These are phyloP conservation scores for Mycena chlorophos DNA, from an alignment of 768 basidiomycete species.

Conservation along the genomic window DNA sequence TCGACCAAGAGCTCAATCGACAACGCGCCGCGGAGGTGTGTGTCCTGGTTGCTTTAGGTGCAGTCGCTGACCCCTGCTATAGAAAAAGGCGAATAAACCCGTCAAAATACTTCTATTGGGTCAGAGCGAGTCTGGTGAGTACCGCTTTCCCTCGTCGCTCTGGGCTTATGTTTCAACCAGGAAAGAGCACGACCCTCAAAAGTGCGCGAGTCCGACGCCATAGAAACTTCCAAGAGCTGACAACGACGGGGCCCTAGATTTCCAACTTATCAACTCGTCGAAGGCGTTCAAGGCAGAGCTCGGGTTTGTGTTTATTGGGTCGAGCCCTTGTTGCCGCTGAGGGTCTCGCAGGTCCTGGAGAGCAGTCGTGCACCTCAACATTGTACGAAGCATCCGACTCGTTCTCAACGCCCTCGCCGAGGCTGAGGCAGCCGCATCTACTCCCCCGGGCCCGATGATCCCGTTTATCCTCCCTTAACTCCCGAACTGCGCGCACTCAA, in stretches of 20 bases:
- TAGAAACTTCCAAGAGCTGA: neutral
- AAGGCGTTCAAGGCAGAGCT: slow-evolving; percentile 47
- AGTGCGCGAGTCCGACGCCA: slow-evolving; percentile 36
- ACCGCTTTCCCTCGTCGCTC: neutral
- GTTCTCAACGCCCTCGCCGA: slow-evolving; percentile 34
- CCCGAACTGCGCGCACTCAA: slow-evolving; percentile 45
- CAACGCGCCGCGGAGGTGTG: slow-evolving; percentile 33
- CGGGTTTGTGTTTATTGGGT: too few species aligned
- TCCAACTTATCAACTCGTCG: slow-evolving; percentile 45
- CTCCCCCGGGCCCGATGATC: slow-evolving; percentile 14
- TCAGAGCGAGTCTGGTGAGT: slow-evolving; percentile 55
- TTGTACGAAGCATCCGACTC: slow-evolving; percentile 48
- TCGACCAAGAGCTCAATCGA: slow-evolving; percentile 44
- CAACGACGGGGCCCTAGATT: slow-evolving; percentile 29
- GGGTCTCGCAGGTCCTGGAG: slow-evolving; percentile 36
- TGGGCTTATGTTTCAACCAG: slow-evolving; percentile 26
- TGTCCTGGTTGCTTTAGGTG: neutral
- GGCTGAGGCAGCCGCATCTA: slow-evolving; percentile 20
- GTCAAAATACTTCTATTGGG: slow-evolving; percentile 45
- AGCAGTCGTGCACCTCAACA: slow-evolving; percentile 50
- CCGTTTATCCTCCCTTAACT: slow-evolving; percentile 35
- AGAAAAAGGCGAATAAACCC: slow-evolving; percentile 34
- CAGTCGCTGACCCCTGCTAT: neutral
- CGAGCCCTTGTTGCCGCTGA: too few species aligned
- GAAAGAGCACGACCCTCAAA: slow-evolving; percentile 61